Evolutionary conservation across 2,329 filamentous ascomycete species (phyloP), one percentile per base, ranked within the genome.

Genomic region (Sporothrix pseudoabietina): DNA sequence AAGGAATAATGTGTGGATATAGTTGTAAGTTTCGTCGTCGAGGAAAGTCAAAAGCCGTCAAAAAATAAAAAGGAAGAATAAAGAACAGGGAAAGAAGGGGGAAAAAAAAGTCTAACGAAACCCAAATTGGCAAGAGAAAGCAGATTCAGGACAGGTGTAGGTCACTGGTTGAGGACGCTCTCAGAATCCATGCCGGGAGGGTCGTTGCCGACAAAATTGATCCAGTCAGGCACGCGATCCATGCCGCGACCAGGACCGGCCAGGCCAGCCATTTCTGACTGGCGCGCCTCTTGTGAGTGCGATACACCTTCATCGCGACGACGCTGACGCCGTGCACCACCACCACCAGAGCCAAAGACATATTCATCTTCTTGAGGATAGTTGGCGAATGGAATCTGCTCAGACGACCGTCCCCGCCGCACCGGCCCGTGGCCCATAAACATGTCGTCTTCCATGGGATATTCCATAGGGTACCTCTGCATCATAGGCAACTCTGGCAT

Each of bases 221-320:
- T 81, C 86, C 86, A 87, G 73, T 86, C 84, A 59, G 79, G 80
- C 22, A 87, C 85, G 7, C 86, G 81, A 75, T 83, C 81, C 82
- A 84, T 82, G 10, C 85, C 85, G 47, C 82, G 80, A 0, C 82
- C 84, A 39, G 80, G 79, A 4, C 84, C 84, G 54, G 80, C 82
- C 54, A 87, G 81, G 4, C 86, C 86, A 35, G 86, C 86, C 77
- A 87, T 78, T 63, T 83, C 80, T 69, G 85, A 86, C 39, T 81
- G 81, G 75, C 78, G 75, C 72, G 71, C 77, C 59, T 78, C 76
- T 61, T 78, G 75, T 16, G 61, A 4, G 71, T 77, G 75, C 65
- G 35, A 8, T 2, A 49, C 19, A 6, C 16, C 63, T 72, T 74
- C 61, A 61, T 47, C 73, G 26, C 65, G 59, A 16, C 52, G 73